These are phyloP conservation scores for Scedosporium dehoogii DNA, from an alignment of 2,329 filamentous ascomycete species.

Conservation along the genomic window DNA sequence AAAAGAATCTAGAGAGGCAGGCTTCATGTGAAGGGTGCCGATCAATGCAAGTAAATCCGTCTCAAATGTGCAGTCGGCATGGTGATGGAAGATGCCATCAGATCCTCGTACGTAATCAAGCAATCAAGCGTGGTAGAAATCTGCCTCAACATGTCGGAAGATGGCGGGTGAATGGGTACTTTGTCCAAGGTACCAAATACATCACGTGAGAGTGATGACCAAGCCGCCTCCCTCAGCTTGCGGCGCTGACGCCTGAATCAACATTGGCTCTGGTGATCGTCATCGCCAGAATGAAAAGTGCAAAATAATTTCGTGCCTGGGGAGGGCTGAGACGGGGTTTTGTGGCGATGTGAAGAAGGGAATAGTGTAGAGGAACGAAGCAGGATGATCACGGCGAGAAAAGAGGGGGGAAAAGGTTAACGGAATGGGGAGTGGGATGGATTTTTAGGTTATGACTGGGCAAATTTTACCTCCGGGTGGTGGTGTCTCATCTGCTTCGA, in stretches of 20 bases:
- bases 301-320: neutral
- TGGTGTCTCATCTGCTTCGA: neutral
- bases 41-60: neutral
- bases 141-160: neutral
- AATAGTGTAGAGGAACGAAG: neutral
- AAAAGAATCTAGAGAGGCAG: too few species aligned
- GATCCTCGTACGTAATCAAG: neutral
- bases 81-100: neutral
- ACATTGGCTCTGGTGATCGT: neutral
- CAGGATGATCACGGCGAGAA: neutral
- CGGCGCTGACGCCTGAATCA: neutral
- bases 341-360: neutral
- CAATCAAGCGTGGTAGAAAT: neutral
- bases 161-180: neutral
- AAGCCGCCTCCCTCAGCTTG: neutral
- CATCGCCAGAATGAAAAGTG: neutral
- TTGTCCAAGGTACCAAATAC: neutral
- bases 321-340: neutral
- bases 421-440: neutral
- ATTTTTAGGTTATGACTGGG: neutral
- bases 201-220: neutral
- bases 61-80: neutral
- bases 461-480: neutral
- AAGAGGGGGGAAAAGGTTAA: neutral
- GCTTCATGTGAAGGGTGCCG: neutral